These are phyloP conservation scores for Grosmannia clavigera DNA, from an alignment of 2,329 filamentous ascomycete species.

Conservation along the genomic window DNA sequence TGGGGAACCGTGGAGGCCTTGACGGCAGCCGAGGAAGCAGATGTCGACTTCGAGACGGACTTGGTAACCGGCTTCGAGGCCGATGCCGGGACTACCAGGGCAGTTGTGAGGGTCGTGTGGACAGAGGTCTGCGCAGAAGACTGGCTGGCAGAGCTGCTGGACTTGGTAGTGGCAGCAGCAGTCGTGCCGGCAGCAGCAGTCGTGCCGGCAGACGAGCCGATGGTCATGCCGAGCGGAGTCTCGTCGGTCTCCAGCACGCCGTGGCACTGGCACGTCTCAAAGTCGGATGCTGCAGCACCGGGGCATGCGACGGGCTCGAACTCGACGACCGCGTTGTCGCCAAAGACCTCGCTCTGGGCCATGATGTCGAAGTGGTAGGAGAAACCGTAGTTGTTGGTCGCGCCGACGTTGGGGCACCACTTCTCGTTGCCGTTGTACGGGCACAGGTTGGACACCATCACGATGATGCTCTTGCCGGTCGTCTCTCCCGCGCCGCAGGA, in stretches of 20 bases:
- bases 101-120: background rate
- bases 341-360: constrained; percentile 19
- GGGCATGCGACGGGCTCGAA: constrained; percentile 21
- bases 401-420: constrained; percentile 22
- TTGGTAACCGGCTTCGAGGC: background rate
- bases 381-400: constrained; percentile 21
- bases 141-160: background rate
- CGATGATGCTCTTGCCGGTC: constrained; percentile 15
- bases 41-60: background rate
- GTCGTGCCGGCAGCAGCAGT: background rate
- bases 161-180: background rate
- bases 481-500: constrained; percentile 14
- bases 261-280: constrained; percentile 16
- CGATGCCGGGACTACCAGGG: too few species aligned
- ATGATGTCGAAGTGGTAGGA: constrained; percentile 25
- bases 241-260: constrained; percentile 2
- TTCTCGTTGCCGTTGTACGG: constrained; percentile 21
- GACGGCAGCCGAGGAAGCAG: background rate
- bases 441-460: constrained; percentile 24
- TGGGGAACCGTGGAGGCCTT: too few species aligned
- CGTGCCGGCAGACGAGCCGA: background rate
- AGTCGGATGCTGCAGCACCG: constrained; percentile 14
- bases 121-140: background rate
- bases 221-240: background rate
- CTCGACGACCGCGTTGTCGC: constrained; percentile 21